These are phyloP conservation scores for Diaporthe longicolla DNA, from an alignment of 2,329 filamentous ascomycete species.

Conservation along the genomic window DNA sequence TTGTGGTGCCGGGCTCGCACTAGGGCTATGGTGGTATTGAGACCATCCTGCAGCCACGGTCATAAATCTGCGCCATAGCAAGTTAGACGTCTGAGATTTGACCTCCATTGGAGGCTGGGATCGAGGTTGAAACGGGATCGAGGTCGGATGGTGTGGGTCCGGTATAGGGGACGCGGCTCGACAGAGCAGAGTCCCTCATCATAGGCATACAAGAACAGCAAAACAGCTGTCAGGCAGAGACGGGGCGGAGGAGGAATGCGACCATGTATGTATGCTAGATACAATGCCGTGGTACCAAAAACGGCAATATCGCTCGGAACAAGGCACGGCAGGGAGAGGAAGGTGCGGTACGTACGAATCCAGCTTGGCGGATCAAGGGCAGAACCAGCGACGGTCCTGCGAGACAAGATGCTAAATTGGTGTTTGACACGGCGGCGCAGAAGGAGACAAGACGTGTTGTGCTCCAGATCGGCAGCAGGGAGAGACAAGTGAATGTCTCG, in stretches of 20 bases:
- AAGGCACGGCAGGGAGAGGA: slow-evolving; percentile 18
- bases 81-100: slow-evolving; percentile 38
- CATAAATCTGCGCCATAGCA: slow-evolving; percentile 61
- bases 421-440: slow-evolving; percentile 18
- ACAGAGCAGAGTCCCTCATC: neutral
- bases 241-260: neutral
- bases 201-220: neutral
- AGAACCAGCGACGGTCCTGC: slow-evolving; percentile 42
- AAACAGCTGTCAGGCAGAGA: neutral
- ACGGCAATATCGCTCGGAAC: neutral
- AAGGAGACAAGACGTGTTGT: slow-evolving; percentile 21
- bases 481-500: slow-evolving; percentile 39
- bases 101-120: slow-evolving; percentile 37
- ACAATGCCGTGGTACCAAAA: neutral
- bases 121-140: neutral
- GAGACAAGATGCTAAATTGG: slow-evolving; percentile 14
- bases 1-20: slow-evolving; percentile 50
- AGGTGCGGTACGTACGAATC: slow-evolving; percentile 42
- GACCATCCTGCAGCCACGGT: slow-evolving; percentile 66
- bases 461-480: slow-evolving; percentile 27
- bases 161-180: slow-evolving; percentile 32
- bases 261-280: neutral
- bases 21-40: slow-evolving; percentile 55
- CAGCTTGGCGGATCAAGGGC: slow-evolving; percentile 40
- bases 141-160: slow-evolving; percentile 17